Evolutionary conservation across 78 protist genomes (phyloP), one percentile per base, ranked within the genome.

Genomic region (Polysphondylium violaceum): DNA sequence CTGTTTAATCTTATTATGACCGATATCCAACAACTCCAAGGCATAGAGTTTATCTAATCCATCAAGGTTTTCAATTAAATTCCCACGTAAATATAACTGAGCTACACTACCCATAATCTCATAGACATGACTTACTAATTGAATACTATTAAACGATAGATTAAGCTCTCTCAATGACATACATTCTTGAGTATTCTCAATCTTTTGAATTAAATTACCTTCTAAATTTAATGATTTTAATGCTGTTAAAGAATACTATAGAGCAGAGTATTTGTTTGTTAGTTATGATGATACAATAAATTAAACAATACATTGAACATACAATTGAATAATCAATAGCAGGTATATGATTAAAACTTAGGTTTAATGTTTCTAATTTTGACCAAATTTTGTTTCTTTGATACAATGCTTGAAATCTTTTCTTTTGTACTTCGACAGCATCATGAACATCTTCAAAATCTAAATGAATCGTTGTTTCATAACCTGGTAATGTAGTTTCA

Each of bases 101-200:
- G 79, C 69, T 0, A 81, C 63, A 41, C 50, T 68, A 29, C 90
- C 90, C 29, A 81, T 56, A 2, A 55, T 41, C 41, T 81, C 77
- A 69, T 69, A 29, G 5, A 69, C 41, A 35, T 27, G 53, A 1
- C 69, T 72, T 17, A 69, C 6, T 17, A 11, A 23, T 6, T 25
- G 25, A 1, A 71, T 16, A 35, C 58, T 71, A 29, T 71, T 71
- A 50, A 47, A 47, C 50, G 77, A 71, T 47, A 71, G 50, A 71
- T 71, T 47, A 21, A 71, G 31, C 17, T 21, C 17, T 27, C 78
- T 19, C 41, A 81, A 43, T 36, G 16, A 69, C 9, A 81, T 31
- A 58, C 90, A 81, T 43, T 81, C 90, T 9, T 81, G 90, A 69
- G 69, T 25, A 81, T 81, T 81, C 43, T 69, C 76, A 29, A 81